Conservation (phyloP, 164 flowering plant genomes). For the Tetrastigma voinierianum region DNA sequence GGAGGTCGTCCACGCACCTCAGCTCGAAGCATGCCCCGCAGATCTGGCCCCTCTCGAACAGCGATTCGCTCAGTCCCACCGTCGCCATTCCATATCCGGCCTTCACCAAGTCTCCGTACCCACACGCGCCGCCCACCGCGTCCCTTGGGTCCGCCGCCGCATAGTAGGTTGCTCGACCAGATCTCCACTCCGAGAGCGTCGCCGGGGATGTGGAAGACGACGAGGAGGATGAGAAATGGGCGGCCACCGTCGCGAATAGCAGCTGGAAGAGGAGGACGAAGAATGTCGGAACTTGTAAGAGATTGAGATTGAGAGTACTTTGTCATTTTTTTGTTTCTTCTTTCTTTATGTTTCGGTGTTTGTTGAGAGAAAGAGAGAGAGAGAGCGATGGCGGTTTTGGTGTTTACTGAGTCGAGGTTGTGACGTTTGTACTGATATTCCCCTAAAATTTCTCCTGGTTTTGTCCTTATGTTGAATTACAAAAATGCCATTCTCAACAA, state of each 20-base stretch:
- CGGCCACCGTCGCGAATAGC: slow-evolving; percentile 1
- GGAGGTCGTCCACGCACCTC: slow-evolving; percentile 78
- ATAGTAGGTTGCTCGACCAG: slow-evolving; percentile 88
- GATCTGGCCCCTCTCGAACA: slow-evolving; percentile 78
- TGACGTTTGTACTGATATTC: too few relatives aligned
- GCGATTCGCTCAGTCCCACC: slow-evolving; percentile 60
- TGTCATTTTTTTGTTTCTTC: not conserved
- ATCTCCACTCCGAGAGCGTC: slow-evolving; percentile 49
- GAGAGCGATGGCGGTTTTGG: not conserved
- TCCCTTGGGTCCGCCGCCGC: slow-evolving; percentile 75
- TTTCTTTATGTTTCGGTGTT: not conserved
- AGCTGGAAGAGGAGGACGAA: not conserved
- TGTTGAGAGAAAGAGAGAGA: not conserved
- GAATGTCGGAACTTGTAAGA: not conserved
- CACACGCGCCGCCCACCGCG: slow-evolving; percentile 86
- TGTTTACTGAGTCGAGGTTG: not conserved
- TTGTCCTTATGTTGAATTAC: too few relatives aligned
- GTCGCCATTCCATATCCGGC: slow-evolving; percentile 85
- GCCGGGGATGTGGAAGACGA: slow-evolving; percentile 26
- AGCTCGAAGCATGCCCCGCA: slow-evolving; percentile 93
- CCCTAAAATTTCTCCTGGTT: too few relatives aligned
- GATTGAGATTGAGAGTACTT: too few relatives aligned
- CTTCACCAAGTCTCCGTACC: slow-evolving; percentile 70
- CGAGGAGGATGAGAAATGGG: slow-evolving; percentile 29
- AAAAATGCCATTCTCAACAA: too few relatives aligned